Evolutionary conservation across 169 alveolate species (phyloP), one percentile per base, ranked within the genome.

Genomic region (Neospora caninum): DNA sequence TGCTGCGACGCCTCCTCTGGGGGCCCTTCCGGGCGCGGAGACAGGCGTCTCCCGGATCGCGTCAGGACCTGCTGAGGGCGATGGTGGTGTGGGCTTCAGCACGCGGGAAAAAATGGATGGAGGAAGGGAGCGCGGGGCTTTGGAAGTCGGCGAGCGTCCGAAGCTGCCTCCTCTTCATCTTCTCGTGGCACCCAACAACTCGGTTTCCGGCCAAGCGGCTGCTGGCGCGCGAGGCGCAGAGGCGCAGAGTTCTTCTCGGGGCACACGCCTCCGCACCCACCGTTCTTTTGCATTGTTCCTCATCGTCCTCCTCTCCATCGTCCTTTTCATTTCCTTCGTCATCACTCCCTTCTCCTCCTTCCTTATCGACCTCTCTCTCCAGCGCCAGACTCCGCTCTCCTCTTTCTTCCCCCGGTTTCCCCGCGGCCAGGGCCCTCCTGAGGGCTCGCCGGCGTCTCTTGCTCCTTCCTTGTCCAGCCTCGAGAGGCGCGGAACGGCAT

Each of bases 291-390:
- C 86, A 0, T 38, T 78, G 86, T 78, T n/a, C 27, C 45, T 78
- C 13, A 78, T 78, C n/a, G 39, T 78, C 31, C 86, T 78, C 45
- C 86, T 78, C 39, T 78, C 86, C 31, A n/a, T 78, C 42, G 86
- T 78, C 43, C 86, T 78, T 4, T 78, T 78, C n/a, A n/a, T 78
- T 25, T 78, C 86, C 86, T 78, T 78, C 27, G 86, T 78, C 45
- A 38, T 78, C 45, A 78, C 39, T 0, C 86, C 86, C 45, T 78
- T 78, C 86, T 78, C 86, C 10, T 78, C 86, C 39, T 78, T 78
- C 45, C 86, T 78, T 25, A 78, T 78, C n/a, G 86, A 78, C 42
- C 86, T 78, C 86, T 36, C 86, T 10, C 42, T 78, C n/a, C 86
- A 20, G 45, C 41, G n/a, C 13, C 86, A 78, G 1, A 20, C 39